These are phyloP conservation scores for Arctium lappa DNA, from an alignment of 129 eudicot genomes.

Conservation along the genomic window DNA sequence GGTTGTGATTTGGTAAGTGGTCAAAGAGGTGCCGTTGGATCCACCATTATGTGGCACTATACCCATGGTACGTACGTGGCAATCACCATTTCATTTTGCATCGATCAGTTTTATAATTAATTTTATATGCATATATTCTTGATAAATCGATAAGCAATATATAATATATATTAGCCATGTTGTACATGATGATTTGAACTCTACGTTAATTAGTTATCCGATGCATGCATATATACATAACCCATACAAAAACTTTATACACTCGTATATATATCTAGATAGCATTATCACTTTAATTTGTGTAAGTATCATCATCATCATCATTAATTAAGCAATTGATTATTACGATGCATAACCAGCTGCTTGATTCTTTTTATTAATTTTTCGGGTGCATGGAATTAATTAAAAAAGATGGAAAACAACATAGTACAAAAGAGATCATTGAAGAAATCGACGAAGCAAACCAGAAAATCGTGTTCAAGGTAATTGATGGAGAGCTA, in stretches of 20 bases:
- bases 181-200: too few relatives aligned
- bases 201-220: too few relatives aligned
- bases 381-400: background rate
- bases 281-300: background rate
- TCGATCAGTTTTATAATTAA: too few relatives aligned
- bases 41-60: conserved; percentile 26
- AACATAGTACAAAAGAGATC: background rate
- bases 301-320: too few relatives aligned
- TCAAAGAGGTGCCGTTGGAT: conserved; percentile 26
- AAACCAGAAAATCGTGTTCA: conserved; percentile 26
- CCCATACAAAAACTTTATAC: too few relatives aligned
- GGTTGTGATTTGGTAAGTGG: conserved; percentile 31
- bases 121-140: too few relatives aligned
- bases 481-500: conserved; percentile 24
- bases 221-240: too few relatives aligned
- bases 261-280: too few relatives aligned
- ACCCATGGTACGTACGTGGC: conserved; percentile 31
- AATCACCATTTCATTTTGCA: background rate
- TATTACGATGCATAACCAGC: background rate
- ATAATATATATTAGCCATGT: too few relatives aligned
- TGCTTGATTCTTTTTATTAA: background rate
- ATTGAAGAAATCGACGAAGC: conserved; percentile 29
- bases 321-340: background rate
- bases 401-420: conserved; percentile 28
- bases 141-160: too few relatives aligned